These are phyloP conservation scores for Sordariomycetes sp. DNA, from an alignment of 2,329 filamentous ascomycete species.

Conservation along the genomic window DNA sequence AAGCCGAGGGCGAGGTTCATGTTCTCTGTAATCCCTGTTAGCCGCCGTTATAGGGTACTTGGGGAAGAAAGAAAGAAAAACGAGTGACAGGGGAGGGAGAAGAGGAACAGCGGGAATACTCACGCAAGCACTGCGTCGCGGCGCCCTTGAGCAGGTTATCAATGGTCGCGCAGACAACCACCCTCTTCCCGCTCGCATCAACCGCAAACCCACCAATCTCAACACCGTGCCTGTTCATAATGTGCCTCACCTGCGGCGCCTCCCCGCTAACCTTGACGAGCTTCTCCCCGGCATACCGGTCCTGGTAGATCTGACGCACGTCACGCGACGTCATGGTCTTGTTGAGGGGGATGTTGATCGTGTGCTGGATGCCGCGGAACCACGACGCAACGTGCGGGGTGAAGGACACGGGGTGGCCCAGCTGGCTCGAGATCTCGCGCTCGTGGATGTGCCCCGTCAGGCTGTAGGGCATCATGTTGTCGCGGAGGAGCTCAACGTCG, in stretches of 20 bases:
- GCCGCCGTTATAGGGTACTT: slow-evolving; percentile 2
- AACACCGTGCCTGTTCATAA: slow-evolving; percentile 72
- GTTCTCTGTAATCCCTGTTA: slow-evolving; percentile 45
- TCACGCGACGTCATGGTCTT: slow-evolving; percentile 82
- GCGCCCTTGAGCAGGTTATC: slow-evolving; percentile 92
- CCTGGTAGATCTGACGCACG: slow-evolving; percentile 89
- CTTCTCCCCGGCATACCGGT: slow-evolving; percentile 90
- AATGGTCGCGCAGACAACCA: slow-evolving; percentile 88
- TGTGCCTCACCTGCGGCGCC: slow-evolving; percentile 67
- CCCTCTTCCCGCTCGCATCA: slow-evolving; percentile 74
- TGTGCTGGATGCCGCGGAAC: slow-evolving; percentile 93
- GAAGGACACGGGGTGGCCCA: slow-evolving; percentile 66
- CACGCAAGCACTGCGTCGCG: slow-evolving; percentile 82
- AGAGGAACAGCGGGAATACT: slow-evolving; percentile 25
- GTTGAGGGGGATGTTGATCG: slow-evolving; percentile 78
- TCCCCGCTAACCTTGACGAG: slow-evolving; percentile 88
- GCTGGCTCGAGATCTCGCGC: slow-evolving; percentile 70
- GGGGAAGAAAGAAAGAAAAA: not conserved
- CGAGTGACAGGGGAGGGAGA: too few species aligned
- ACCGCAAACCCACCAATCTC: slow-evolving; percentile 96
- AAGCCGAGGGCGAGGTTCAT: slow-evolving; percentile 90
- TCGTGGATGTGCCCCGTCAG: slow-evolving; percentile 93
- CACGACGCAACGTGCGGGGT: slow-evolving; percentile 90
- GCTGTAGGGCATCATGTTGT: slow-evolving; percentile 86
- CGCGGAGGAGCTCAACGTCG: slow-evolving; percentile 65